Percentiles rank a stretch among this genome's conserved stretches.
These are phyloP conservation scores for Ceratobasidium sp. DNA, from an alignment of 1,284 basidiomycete genomes.

Conservation along the genomic window DNA sequence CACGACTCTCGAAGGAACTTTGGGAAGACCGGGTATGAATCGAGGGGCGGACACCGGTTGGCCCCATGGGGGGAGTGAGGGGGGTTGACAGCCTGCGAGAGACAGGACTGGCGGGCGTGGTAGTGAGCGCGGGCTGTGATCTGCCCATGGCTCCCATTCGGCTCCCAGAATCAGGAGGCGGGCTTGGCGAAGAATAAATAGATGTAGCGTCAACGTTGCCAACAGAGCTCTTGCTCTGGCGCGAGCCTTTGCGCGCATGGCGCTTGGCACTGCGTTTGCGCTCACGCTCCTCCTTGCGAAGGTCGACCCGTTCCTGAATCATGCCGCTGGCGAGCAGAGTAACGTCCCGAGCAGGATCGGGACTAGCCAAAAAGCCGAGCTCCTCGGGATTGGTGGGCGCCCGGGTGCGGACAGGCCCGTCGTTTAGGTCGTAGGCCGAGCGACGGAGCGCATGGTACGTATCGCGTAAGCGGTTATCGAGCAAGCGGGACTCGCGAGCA, in stretches of 20 bases:
- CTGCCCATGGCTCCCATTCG: slow-evolving; percentile 28
- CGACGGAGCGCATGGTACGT: slow-evolving; percentile 77
- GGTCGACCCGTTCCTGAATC: slow-evolving; percentile 83
- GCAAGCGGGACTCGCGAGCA: slow-evolving; percentile 73
- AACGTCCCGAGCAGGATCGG: slow-evolving; percentile 63
- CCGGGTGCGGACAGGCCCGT: slow-evolving; percentile 63
- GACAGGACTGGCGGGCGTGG: slow-evolving; percentile 18
- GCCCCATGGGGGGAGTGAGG: slow-evolving; percentile 24
- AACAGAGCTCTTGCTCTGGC: slow-evolving; percentile 30
- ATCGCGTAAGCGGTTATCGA: slow-evolving; percentile 77
- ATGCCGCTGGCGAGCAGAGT: slow-evolving; percentile 84
- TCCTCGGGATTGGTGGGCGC: slow-evolving; percentile 53
- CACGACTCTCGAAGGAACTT: slow-evolving; percentile 40
- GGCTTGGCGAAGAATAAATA: slow-evolving; percentile 38
- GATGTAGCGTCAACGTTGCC: slow-evolving; percentile 38
- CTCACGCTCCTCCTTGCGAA: slow-evolving; percentile 77
- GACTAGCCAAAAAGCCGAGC: slow-evolving; percentile 11
- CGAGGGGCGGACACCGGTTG: slow-evolving; percentile 33
- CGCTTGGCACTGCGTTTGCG: slow-evolving; percentile 47
- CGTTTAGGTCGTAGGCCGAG: slow-evolving; percentile 68
- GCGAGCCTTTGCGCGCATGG: slow-evolving; percentile 44
- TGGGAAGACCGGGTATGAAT: slow-evolving; percentile 37
- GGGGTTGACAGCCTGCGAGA: slow-evolving; percentile 38
- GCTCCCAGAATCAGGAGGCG: slow-evolving; percentile 17
- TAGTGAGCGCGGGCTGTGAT: slow-evolving; percentile 30